Evolutionary conservation across 139 green algal genomes (phyloP).

Genomic region (Deuterostichococcus epilithicus): DNA sequence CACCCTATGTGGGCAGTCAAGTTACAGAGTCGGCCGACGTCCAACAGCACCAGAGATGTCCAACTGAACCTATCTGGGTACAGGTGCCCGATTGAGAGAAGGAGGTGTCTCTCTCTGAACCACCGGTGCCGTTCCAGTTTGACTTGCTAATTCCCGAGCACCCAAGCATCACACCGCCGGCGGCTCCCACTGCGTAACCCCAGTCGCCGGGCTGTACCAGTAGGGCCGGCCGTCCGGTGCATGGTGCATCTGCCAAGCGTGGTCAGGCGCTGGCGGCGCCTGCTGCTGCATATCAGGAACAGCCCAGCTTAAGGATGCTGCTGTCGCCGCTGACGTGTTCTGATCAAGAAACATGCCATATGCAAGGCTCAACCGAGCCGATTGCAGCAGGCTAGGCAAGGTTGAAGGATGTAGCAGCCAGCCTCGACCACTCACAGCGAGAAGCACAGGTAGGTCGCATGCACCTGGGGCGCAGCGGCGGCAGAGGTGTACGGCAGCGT

Average conservation of each 20-base stretch:
- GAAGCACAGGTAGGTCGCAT: no score
- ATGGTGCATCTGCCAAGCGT: constrained; percentile 70
- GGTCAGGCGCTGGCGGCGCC: neutral
- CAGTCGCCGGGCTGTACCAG: constrained; percentile 67
- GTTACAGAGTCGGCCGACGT: neutral
- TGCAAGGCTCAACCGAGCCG: neutral
- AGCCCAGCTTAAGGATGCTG: neutral
- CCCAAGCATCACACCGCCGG: constrained; percentile 23
- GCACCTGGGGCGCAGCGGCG: neutral
- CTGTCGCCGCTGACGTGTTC: neutral
- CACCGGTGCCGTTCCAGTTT: constrained; percentile 18
- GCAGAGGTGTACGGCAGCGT: neutral
- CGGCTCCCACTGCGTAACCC: constrained; percentile 72
- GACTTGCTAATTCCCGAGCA: neutral
- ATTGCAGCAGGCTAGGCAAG: neutral
- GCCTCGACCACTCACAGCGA: neutral
- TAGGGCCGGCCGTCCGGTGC: constrained; percentile 72
- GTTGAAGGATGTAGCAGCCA: neutral
- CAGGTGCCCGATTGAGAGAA: neutral
- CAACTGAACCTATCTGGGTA: neutral
- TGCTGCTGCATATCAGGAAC: constrained; percentile 2
- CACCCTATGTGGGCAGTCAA: constrained; percentile 28
- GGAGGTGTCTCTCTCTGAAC: constrained; percentile 14
- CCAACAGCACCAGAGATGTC: neutral
- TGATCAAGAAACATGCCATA: neutral